Percentiles rank a stretch among this genome's conserved stretches.
Conservation (phyloP, 345 rosid genomes). For the Populus simonii region DNA sequence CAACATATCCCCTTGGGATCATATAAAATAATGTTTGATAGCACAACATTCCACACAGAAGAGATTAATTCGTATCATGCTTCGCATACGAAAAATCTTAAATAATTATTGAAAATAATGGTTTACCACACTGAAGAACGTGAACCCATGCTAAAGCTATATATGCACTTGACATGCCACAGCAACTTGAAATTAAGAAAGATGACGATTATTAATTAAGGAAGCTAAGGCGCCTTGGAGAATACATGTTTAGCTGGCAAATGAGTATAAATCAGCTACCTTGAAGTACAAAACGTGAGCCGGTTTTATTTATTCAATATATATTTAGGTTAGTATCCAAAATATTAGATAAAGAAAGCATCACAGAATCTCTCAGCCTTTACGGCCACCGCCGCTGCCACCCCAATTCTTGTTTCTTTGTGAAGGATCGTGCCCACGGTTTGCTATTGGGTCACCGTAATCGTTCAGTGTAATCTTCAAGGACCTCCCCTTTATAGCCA, state of each 20-base stretch:
- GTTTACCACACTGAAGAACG: not conserved
- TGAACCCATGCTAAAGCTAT: not conserved
- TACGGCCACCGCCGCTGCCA: constrained; percentile 28
- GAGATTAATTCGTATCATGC: not conserved
- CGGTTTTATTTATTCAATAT: not conserved
- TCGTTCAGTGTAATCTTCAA: constrained; percentile 48
- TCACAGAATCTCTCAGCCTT: constrained; percentile 28
- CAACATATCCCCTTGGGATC: too few species aligned
- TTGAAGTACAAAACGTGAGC: not conserved
- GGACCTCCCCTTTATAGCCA: constrained; percentile 39
- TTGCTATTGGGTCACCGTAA: constrained; percentile 50
- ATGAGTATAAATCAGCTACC: not conserved
- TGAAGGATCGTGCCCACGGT: constrained; percentile 60
- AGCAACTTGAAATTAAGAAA: not conserved
- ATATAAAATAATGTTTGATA: too few species aligned
- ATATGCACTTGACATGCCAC: not conserved
- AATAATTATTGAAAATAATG: not conserved
- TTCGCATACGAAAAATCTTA: not conserved
- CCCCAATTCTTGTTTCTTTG: constrained; percentile 3
- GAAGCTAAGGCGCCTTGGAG: not conserved
- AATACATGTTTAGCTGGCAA: not conserved
- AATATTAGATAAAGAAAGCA: not conserved
- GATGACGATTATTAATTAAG: not conserved
- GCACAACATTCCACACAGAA: not conserved
- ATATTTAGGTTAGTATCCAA: not conserved